Percentiles rank a stretch among this genome's conserved stretches.
These are phyloP conservation scores for Talaromyces stipitatus DNA, from an alignment of 495 filamentous ascomycete genomes.

Conservation along the genomic window DNA sequence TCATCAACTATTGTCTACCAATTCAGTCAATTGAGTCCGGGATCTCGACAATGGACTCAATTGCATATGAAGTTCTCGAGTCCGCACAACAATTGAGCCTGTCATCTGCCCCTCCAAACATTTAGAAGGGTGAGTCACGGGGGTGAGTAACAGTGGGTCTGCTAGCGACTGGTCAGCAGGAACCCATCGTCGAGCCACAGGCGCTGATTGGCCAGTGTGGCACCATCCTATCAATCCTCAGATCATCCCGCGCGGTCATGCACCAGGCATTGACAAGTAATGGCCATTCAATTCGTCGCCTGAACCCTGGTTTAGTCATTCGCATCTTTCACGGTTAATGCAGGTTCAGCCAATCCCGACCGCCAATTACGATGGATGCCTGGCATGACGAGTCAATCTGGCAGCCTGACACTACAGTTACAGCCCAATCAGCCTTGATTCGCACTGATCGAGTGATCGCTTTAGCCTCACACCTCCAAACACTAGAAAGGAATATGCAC, in stretches of 20 bases:
- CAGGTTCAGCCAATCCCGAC: conserved; percentile 1
- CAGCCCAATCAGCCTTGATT: conserved; percentile 2
- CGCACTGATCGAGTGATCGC: not conserved
- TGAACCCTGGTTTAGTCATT: not conserved
- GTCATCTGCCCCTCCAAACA: not conserved
- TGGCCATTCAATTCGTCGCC: not conserved
- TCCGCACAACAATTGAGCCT: not conserved
- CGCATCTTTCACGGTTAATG: not conserved
- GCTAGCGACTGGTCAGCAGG: conserved; percentile 1
- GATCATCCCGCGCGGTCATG: conserved; percentile 4
- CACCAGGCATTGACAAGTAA: not conserved
- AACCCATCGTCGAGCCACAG: not conserved
- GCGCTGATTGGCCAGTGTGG: not conserved
- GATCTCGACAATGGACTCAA: not conserved
- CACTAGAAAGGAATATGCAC: not conserved
- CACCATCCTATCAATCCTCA: not conserved
- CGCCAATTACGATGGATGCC: not conserved
- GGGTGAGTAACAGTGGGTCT: not conserved
- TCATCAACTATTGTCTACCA: not conserved
- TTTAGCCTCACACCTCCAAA: not conserved
- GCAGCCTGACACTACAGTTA: not conserved
- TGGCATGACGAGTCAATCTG: not conserved
- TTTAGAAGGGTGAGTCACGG: not conserved
- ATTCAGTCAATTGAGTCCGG: not conserved
- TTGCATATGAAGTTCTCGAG: not conserved